Percentiles rank a stretch among this genome's conserved stretches.
Conservation (phyloP, 345 rosid species). For the Lepidium sativum region DNA sequence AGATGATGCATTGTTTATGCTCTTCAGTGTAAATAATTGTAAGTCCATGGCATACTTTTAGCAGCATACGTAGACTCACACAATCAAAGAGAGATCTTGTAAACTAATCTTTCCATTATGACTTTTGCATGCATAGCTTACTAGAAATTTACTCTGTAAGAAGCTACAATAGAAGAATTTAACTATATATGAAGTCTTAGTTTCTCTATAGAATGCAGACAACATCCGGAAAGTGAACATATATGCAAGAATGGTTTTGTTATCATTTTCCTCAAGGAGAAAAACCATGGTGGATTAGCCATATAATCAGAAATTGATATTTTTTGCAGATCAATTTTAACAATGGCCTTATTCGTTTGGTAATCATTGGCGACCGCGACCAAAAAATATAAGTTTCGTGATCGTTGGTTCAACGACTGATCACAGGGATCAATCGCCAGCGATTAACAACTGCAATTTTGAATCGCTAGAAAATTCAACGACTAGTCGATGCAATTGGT, state of each 20-base stretch:
- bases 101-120: neutral
- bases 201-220: neutral
- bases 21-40: neutral
- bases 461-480: no score
- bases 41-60: no score
- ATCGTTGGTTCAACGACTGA: no score
- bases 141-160: neutral
- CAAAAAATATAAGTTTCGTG: no score
- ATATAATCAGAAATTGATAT: neutral
- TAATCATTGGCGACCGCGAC: no score
- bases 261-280: neutral
- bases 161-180: neutral
- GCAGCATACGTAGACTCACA: neutral
- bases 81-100: neutral
- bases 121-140: neutral
- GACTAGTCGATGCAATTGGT: no score
- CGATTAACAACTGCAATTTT: no score
- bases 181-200: neutral
- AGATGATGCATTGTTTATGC: no score
- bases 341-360: no score
- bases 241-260: neutral
- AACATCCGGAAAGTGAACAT: neutral
- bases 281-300: neutral
- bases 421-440: no score
- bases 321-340: no score